Evolutionary conservation across 2,329 filamentous ascomycete species (phyloP), one percentile per base, ranked within the genome.

Genomic region (Phialophora tarda): DNA sequence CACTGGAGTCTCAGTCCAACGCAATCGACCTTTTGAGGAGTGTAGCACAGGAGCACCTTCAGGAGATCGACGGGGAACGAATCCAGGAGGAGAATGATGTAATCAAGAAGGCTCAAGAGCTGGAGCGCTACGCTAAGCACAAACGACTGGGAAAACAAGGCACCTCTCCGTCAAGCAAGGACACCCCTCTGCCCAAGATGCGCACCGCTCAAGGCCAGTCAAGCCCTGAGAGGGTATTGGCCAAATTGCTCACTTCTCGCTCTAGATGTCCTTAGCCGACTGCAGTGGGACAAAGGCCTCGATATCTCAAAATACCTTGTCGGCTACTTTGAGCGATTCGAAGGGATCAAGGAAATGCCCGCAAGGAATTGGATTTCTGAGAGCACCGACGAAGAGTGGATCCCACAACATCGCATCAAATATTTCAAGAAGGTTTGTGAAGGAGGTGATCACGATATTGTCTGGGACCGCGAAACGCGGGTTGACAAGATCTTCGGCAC

Each of bases 361-460:
- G 74, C 85, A 2, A 77, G 79, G 54, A 77, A 76, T n/a, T 86
- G 84, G 84, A 83, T 84, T 71, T 80, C 77, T 21, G 83, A 85
- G 56, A 79, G 80, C 34, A 85, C 84, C 10, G 75, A 86, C 30
- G 83, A 86, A 65, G 84, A 86, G 55, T 86, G 85, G 63, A 85
- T 86, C 63, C 84, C 84, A 2, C 80, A 82, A 69, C 83, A 86
- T 74, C 79, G 84, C 2, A 82, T 86, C 21, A 66, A 83, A 62
- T 82, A 84, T 66, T 82, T 85, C 69, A 82, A 79, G 68, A 77
- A 77, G 66, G 24, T 66, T 21, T 57, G 38, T 41, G 48, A 53
- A 8, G 78, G 75, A 21, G 74, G 69, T 4, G 73, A 76, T 44
- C 66, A 63, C 4, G 78, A 79, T 26, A 71, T 80, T 38, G 78